Evolutionary conservation across 2,329 filamentous ascomycete species (phyloP).

Genomic region (Aspergillus puulaauensis): DNA sequence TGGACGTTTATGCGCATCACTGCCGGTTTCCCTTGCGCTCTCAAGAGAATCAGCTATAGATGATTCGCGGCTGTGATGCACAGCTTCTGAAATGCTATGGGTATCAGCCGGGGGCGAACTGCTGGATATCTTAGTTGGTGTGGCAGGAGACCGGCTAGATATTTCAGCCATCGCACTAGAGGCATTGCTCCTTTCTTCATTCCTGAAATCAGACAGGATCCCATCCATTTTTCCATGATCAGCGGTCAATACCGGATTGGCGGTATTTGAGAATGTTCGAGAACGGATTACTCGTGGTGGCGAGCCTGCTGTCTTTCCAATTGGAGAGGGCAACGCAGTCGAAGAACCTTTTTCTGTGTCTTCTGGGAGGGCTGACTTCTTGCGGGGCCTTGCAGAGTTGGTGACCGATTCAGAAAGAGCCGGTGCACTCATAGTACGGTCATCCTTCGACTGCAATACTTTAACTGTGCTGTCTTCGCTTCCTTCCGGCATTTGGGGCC

Average conservation of each 20-base stretch:
- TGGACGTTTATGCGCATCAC: constrained; percentile 26
- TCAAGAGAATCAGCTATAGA: constrained; percentile 51
- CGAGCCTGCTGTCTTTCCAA: constrained; percentile 39
- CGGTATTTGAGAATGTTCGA: constrained; percentile 61
- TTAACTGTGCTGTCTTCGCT: constrained; percentile 24
- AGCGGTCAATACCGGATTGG: constrained; percentile 66
- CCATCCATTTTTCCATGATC: constrained; percentile 67
- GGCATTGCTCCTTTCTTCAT: constrained; percentile 60
- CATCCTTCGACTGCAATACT: constrained; percentile 32
- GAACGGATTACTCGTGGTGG: constrained; percentile 60
- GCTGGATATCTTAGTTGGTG: constrained; percentile 50
- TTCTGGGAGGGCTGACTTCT: constrained; percentile 23
- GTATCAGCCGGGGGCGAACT: constrained; percentile 43
- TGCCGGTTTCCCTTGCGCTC: constrained; percentile 17
- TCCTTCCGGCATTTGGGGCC: constrained; percentile 20
- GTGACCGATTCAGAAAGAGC: constrained; percentile 26
- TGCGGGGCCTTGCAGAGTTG: constrained; percentile 27
- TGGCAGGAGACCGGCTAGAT: constrained; percentile 58
- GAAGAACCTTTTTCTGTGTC: constrained; percentile 22
- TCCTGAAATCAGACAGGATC: constrained; percentile 55
- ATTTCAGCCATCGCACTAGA: constrained; percentile 66
- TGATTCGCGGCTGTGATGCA: constrained; percentile 45
- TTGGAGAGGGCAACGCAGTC: constrained; percentile 26
- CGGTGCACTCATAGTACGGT: constrained; percentile 35
- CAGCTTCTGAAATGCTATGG: constrained; percentile 35